Percentiles rank a stretch among this genome's conserved stretches.
Evolutionary conservation across 2,329 filamentous ascomycete genomes (phyloP).

Genomic region (Torrubiellomyces zombiae): DNA sequence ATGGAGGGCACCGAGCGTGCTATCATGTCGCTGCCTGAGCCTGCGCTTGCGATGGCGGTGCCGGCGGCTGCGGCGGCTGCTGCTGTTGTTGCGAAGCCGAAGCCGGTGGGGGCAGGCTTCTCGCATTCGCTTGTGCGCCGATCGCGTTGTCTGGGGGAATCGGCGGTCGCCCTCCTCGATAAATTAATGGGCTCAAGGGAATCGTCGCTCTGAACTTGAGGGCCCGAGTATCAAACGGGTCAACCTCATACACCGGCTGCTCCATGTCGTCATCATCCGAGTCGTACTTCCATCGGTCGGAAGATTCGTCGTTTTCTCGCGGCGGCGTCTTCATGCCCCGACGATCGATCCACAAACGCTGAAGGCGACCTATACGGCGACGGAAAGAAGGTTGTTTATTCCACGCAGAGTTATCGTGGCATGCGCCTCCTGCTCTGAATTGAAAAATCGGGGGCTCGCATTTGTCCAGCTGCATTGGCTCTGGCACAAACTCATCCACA

Average conservation of each 20-base stretch:
- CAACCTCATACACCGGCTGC: constrained; percentile 55
- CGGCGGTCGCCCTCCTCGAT: constrained; percentile 20
- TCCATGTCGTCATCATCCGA: constrained; percentile 76
- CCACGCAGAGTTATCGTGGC: constrained; percentile 20
- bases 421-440: constrained; percentile 24
- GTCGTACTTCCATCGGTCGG: constrained; percentile 74
- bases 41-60: constrained; percentile 7
- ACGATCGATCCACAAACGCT: constrained; percentile 77
- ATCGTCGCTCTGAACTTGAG: constrained; percentile 46
- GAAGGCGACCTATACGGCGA: constrained; percentile 68
- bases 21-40: constrained; percentile 12
- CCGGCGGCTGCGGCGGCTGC: constrained; percentile 4
- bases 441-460: constrained; percentile 22
- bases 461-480: constrained; percentile 24
- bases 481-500: constrained; percentile 29
- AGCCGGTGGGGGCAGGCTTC: constrained; percentile 12
- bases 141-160: constrained; percentile 12
- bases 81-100: constrained; percentile 6
- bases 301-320: constrained; percentile 26
- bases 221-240: constrained; percentile 47
- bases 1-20: background rate
- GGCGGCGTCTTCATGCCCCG: constrained; percentile 42
- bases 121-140: constrained; percentile 9
- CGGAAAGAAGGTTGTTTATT: constrained; percentile 56
- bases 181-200: constrained; percentile 28